These are phyloP conservation scores for Vitellaria paradoxa DNA, from an alignment of 179 eudicot genomes.

Conservation along the genomic window DNA sequence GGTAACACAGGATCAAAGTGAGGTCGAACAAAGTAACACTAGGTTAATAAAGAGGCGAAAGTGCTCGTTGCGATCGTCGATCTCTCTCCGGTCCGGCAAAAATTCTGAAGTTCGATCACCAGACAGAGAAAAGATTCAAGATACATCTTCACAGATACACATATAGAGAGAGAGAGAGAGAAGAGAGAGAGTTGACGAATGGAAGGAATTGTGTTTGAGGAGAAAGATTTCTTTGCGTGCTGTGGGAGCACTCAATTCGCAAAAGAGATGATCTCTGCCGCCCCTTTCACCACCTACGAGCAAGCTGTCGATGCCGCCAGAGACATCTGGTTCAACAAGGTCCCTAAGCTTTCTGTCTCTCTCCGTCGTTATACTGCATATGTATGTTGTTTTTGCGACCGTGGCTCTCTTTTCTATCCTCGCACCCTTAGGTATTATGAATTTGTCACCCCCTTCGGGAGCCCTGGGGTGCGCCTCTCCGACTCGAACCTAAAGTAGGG, in stretches of 20 bases:
- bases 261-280: constrained; percentile 53
- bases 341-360: not conserved
- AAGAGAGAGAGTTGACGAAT: not conserved
- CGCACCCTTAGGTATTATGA: too few relatives aligned
- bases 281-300: constrained; percentile 48
- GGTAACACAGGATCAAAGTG: too few relatives aligned
- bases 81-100: not conserved
- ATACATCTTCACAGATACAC: too few relatives aligned
- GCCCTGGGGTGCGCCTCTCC: too few relatives aligned
- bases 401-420: too few relatives aligned
- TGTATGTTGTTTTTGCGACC: not conserved
- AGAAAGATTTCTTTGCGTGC: constrained; percentile 62
- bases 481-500: too few relatives aligned
- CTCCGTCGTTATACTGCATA: not conserved
- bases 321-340: constrained; percentile 92
- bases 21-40: too few relatives aligned
- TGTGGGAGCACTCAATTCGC: constrained; percentile 81
- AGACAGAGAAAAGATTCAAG: not conserved
- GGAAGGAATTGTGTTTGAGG: constrained; percentile 24
- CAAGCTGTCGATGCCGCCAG: constrained; percentile 56
- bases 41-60: too few relatives aligned
- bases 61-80: not conserved
- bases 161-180: not conserved
- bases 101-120: not conserved
- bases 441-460: too few relatives aligned